Conservation (phyloP, 1,284 basidiomycete genomes). For the Gomphus sp. region DNA sequence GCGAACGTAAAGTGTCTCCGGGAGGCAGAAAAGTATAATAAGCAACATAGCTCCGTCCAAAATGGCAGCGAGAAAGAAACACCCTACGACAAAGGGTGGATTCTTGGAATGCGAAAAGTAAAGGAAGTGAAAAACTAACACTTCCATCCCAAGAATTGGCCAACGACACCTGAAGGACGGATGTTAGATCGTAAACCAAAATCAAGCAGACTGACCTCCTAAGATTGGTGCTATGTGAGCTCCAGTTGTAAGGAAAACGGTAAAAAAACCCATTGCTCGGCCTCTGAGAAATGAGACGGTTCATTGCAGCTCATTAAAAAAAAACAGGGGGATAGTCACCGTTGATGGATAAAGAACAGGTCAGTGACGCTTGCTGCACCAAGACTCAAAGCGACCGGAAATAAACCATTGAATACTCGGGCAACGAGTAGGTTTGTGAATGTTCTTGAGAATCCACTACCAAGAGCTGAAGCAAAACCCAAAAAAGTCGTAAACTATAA, state of each 20-base stretch:
- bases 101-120: background rate
- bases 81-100: background rate
- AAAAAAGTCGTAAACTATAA: background rate
- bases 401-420: slow-evolving; percentile 6
- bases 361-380: slow-evolving; percentile 7
- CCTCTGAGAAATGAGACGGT: background rate
- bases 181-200: background rate
- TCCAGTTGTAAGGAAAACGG: slow-evolving; percentile 3
- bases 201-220: background rate
- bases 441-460: slow-evolving; percentile 2
- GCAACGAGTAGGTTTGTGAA: slow-evolving; percentile 4
- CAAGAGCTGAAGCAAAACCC: slow-evolving; percentile 5
- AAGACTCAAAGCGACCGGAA: slow-evolving; percentile 1
- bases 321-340: background rate
- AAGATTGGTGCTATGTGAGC: slow-evolving; percentile 8
- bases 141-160: slow-evolving; percentile 6
- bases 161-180: background rate
- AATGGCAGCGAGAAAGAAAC: slow-evolving; percentile 4
- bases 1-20: slow-evolving; percentile 7
- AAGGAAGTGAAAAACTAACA: background rate
- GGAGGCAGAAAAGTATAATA: slow-evolving; percentile 6
- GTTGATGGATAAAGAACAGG: slow-evolving; percentile 5
- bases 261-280: slow-evolving; percentile 6
- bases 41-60: slow-evolving; percentile 1
- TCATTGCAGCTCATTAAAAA: background rate